Base-by-base conservation (phyloP, 1,139 yeast genomes). In the Yamadazyma kanchanaburiensis region DNA sequence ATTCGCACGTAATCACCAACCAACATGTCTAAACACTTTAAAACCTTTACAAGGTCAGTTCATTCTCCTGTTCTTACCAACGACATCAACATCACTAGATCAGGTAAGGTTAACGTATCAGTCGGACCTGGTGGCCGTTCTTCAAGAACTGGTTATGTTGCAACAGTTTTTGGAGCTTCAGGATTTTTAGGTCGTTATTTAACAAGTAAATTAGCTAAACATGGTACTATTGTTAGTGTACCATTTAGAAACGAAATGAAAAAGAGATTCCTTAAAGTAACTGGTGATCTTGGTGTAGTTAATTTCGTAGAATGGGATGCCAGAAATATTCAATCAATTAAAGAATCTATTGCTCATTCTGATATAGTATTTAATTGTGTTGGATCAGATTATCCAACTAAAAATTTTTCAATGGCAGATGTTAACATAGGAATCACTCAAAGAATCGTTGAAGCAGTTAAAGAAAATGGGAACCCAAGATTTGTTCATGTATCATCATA, bases 141-240 rank as follows among this genome's bases (percentile, higher is more conserved):
- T 7, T 85, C 95, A 22, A 74, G 94, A 64, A 80, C 91, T n/a
- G 95, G 95, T 2, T 84, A 79, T 61, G 84, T 91, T 5, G 95
- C 91, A 17, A 85, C 95, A 5, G 91, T 86, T 3, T 86, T 86
- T 50, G 95, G 95, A 9, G 88, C 85, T 21, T 62, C 78, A 31
- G 95, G 95, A 2, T 80, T 81, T 56, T 64, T 86, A 38, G 95
- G 95, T 22, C 75, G 88, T 33, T 75, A 82, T 46, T 58, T 86
- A 40, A 72, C 77, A 11, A 66, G 91, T 25, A 83, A 80, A 49
- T 65, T 86, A 47, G 94, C 89, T 39, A 71, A 80, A 51, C 89
- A 83, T 53, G 95, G 95, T 43, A 86, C 94, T 21, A 61, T 71
- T 38, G 79, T 85, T 8, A 76, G 84, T 33, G 82, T 77, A 5